Evolutionary conservation across 2,329 filamentous ascomycete genomes (phyloP), one percentile per base, ranked within the genome.

Genomic region (Coniochaeta sp.): DNA sequence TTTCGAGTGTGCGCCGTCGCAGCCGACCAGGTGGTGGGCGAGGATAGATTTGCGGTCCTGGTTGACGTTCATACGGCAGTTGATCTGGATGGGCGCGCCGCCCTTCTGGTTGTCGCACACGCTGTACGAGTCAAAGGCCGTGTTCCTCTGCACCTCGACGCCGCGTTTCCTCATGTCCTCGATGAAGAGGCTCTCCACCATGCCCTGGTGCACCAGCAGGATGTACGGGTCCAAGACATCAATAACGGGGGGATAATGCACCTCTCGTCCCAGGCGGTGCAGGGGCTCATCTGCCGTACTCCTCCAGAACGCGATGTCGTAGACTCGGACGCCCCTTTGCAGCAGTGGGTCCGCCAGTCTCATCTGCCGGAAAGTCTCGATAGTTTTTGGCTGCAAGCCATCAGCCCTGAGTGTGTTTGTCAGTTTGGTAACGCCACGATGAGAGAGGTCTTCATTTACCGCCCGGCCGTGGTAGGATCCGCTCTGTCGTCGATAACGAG

Each of bases 281-380:
- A 88, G 70, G 3, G 77, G 67, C 55, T 76, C 68, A 14, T 73
- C 68, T 28, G 68, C 63, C 2, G 74, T 78, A 52, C 74, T 72
- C 63, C 81, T 76, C 85, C 86, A 90, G 64, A 89, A 89, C 40
- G 82, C 77, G 54, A 90, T 89, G 61, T 90, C 86, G 66, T 86
- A 87, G 42, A 90, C 81, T 45, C 79, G 81, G 48, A 85, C 85
- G 27, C 83, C 86, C 59, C 83, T 78, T 56, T 80, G 79, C 38
- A 90, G 67, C 27, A 90, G 67, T 1, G 79, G 72, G 56, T 89
- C 85, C n/a, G 81, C 83, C n/a, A 89, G 69, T 30, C 85, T 75
- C 73, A 90, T 82, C 67, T 89, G 86, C 55, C 81, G 79, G 59
- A 89, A 79, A 0, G 86, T 90, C 70, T 90, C 86, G 60, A 91